Base-by-base conservation (phyloP, 768 basidiomycete species). In the Leccinum truebloodii region DNA sequence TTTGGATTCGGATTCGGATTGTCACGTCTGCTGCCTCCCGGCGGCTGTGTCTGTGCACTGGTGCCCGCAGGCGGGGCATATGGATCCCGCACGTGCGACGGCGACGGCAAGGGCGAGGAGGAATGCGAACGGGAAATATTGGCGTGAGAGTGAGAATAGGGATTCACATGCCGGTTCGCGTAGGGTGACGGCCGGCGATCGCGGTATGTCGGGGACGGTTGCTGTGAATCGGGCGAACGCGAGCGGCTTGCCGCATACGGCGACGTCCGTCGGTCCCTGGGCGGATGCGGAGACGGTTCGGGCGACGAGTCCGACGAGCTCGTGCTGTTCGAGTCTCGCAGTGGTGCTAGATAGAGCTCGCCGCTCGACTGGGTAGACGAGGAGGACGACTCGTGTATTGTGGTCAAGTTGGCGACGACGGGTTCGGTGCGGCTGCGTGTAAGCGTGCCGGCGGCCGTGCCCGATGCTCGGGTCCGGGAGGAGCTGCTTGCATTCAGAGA, bases 381-480 rank as follows among this genome's bases (percentile, higher is more conserved):
- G 8, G 67, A n/a, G 10, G 41, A 59, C 44, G 41, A 59, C 39
- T 74, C 73, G 22, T 53, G 73, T 28, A 74, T 74, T 44, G 73
- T 74, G 13, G 66, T 57, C 34, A 74, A 58, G 46, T 68, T 66
- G 5, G 62, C 49, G 4, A 75, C 2, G n/a, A 62, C 30, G 2
- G 73, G 74, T 34, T 74, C 73, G 1, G 73, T 74, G 44, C 72
- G 73, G 50, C 67, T 74, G 14, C 73, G 72, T 10, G 58, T 56
- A 32, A 74, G 66, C 1, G 64, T 44, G 37, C 44, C 37, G 4
- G 57, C 51, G 5, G 57, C 7, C 14, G 26, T 39, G 12, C 39
- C 61, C 1, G 59, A 56, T 32, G 65, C 7, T 34, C 73, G 62
- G 14, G 65, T 14, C 1, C 65, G 59, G 8, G 70, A 59, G 41